These are phyloP conservation scores for Leersia perrieri DNA, from an alignment of 176 grass and related monocot species.

Conservation along the genomic window DNA sequence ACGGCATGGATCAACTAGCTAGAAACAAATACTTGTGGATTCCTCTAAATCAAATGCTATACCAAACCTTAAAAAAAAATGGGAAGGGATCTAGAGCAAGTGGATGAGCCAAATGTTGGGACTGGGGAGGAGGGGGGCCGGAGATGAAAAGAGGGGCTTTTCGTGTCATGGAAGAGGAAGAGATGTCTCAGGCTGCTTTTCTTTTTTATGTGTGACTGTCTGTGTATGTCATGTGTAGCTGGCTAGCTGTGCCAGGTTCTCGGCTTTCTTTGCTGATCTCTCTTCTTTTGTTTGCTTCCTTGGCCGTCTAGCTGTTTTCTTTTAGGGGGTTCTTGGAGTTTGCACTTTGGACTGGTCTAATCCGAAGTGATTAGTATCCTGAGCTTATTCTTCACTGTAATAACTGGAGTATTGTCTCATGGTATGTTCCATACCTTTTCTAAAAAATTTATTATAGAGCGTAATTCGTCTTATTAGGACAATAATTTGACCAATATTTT, in stretches of 20 bases:
- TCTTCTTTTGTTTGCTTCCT: slow-evolving; percentile 26
- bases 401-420: background rate
- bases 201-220: slow-evolving; percentile 8
- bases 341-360: slow-evolving; percentile 7
- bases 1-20: background rate
- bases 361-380: background rate
- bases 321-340: background rate
- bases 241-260: slow-evolving; percentile 32
- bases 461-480: too few relatives aligned
- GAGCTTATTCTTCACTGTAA: too few relatives aligned
- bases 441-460: too few relatives aligned
- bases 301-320: background rate
- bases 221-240: slow-evolving; percentile 4
- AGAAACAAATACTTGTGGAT: background rate
- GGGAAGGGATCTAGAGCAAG: slow-evolving; percentile 29
- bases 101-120: slow-evolving; percentile 28
- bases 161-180: slow-evolving; percentile 1
- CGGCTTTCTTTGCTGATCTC: slow-evolving; percentile 27
- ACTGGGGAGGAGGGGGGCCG: background rate
- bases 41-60: background rate
- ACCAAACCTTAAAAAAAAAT: background rate
- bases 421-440: background rate
- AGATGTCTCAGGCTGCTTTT: slow-evolving; percentile 35
- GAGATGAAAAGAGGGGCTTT: slow-evolving; percentile 17
- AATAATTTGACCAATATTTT: too few relatives aligned